These are phyloP conservation scores for Schrenkiella parvula DNA, from an alignment of 345 rosid genomes.

Conservation along the genomic window DNA sequence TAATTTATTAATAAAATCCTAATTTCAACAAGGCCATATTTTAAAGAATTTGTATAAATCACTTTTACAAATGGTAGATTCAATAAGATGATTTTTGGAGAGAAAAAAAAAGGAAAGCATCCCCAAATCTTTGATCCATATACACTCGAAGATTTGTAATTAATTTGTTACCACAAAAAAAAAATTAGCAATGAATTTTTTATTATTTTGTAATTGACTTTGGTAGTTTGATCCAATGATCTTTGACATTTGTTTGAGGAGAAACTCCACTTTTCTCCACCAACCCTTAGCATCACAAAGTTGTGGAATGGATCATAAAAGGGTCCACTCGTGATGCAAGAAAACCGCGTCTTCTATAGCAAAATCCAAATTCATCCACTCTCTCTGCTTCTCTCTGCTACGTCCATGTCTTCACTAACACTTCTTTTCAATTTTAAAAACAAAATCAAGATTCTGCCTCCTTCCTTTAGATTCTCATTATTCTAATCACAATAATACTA, in stretches of 20 bases:
- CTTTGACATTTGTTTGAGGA: constrained; percentile 23
- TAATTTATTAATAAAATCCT: too few relatives aligned
- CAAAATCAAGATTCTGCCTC: constrained; percentile 20
- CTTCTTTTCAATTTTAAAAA: constrained; percentile 1
- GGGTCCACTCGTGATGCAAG: constrained; percentile 28
- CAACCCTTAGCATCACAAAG: constrained; percentile 25
- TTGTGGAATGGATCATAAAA: constrained; percentile 13
- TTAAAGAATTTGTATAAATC: too few relatives aligned
- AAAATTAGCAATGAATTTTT: not conserved
- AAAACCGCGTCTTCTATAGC: constrained; percentile 32
- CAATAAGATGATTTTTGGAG: too few relatives aligned
- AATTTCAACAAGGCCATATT: too few relatives aligned
- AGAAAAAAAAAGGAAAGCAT: too few relatives aligned
- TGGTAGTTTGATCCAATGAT: not conserved
- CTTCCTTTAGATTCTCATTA: constrained; percentile 18
- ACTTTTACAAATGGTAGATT: too few relatives aligned
- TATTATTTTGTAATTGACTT: not conserved
- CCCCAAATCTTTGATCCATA: too few relatives aligned
- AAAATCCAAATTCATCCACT: constrained; percentile 22
- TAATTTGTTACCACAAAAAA: not conserved
- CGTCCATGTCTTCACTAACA: constrained; percentile 14
- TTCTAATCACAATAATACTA: constrained; percentile 15
- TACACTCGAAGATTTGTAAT: too few relatives aligned
- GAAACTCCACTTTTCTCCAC: constrained; percentile 22
- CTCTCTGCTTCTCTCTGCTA: not conserved